Evolutionary conservation across 148 eudicot species (phyloP).

Genomic region (Pharnaceum exiguum): DNA sequence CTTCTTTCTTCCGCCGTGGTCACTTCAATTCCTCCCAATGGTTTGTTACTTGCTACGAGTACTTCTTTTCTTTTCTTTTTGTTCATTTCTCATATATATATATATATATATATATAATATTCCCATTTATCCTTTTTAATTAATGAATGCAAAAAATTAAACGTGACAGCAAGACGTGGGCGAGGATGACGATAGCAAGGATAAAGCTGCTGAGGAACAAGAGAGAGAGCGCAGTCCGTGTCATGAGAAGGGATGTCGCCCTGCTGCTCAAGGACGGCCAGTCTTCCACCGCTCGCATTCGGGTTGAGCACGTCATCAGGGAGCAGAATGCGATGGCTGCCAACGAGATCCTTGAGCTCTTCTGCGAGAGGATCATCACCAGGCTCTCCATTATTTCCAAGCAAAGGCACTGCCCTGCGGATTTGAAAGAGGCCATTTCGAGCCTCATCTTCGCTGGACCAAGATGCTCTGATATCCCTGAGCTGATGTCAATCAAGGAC

Average conservation of each 20-base stretch:
- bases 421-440: conserved; percentile 83
- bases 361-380: conserved; percentile 75
- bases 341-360: conserved; percentile 88
- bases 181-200: conserved; percentile 82
- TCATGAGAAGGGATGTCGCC: conserved; percentile 87
- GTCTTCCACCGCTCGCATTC: conserved; percentile 89
- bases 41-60: conserved; percentile 19
- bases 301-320: conserved; percentile 96
- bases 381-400: conserved; percentile 74
- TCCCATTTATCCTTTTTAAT: neutral
- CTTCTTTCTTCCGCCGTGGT: conserved; percentile 43
- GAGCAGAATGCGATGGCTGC: conserved; percentile 97
- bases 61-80: neutral
- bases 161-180: conserved; percentile 82
- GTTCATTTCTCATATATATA: neutral
- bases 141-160: too few species aligned
- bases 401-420: conserved; percentile 87
- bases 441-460: conserved; percentile 93
- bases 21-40: conserved; percentile 87
- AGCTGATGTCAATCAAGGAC: conserved; percentile 61
- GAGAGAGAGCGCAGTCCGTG: conserved; percentile 64
- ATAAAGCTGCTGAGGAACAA: conserved; percentile 87
- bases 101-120: neutral
- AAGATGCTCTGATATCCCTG: conserved; percentile 92
- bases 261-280: conserved; percentile 84